Evolutionary conservation across 371 early-diverging fungal genomes (phyloP).

Genomic region (Actinomortierella ambigua): DNA sequence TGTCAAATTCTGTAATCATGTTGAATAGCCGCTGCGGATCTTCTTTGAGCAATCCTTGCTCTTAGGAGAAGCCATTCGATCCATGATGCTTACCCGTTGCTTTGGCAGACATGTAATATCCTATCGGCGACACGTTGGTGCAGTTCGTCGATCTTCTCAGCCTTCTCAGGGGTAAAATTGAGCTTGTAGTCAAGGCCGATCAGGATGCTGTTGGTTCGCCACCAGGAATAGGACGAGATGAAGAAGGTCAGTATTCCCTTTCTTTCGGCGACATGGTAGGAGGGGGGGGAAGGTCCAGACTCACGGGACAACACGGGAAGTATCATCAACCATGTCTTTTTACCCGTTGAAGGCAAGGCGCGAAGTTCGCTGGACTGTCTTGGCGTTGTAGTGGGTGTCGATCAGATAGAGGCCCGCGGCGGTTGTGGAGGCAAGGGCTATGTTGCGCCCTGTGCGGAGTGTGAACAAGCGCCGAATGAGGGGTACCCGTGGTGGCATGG

Average conservation of each 20-base stretch:
- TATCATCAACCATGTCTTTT: neutral
- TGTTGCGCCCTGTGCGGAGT: slow-evolving; percentile 15
- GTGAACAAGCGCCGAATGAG: slow-evolving; percentile 30
- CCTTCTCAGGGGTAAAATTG: slow-evolving; percentile 67
- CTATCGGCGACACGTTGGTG: slow-evolving; percentile 75
- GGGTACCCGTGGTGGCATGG: slow-evolving; percentile 17
- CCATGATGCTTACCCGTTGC: slow-evolving; percentile 64
- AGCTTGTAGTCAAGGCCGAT: slow-evolving; percentile 78
- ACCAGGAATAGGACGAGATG: neutral
- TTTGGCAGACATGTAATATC: slow-evolving; percentile 79
- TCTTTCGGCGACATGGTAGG: no score
- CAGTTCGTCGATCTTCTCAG: slow-evolving; percentile 55
- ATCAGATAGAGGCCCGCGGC: slow-evolving; percentile 49
- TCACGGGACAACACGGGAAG: no score
- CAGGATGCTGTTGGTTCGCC: slow-evolving; percentile 14
- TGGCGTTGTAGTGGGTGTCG: slow-evolving; percentile 63
- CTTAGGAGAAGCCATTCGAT: no score
- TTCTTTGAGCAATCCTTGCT: no score
- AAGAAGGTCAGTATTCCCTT: neutral
- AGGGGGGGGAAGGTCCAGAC: no score
- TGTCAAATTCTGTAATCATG: no score
- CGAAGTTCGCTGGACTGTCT: slow-evolving; percentile 56
- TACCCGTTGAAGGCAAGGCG: slow-evolving; percentile 65
- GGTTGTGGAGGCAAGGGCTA: slow-evolving; percentile 21
- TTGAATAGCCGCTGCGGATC: neutral